Conservation (phyloP, 352 stramenopile genomes). For the Phytopythium cucurbitacearum region DNA sequence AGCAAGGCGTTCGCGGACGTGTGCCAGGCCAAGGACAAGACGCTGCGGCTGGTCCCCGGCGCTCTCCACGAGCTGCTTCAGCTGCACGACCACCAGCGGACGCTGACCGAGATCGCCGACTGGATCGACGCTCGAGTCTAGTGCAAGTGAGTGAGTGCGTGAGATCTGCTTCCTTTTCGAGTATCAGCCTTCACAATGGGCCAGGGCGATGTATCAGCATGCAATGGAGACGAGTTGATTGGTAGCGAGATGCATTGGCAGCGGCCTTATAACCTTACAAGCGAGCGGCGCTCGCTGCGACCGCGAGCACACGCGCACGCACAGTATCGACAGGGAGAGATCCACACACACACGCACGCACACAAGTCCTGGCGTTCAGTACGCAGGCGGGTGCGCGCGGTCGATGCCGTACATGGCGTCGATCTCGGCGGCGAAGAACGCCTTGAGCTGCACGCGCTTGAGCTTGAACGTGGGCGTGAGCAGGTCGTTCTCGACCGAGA, state of each 20-base stretch:
- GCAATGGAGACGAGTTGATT: no score
- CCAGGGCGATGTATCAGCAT: no score
- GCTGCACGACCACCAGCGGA: conserved; percentile 23
- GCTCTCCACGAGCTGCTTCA: conserved; percentile 40
- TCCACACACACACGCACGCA: neutral
- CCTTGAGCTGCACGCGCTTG: conserved; percentile 22
- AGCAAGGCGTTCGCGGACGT: conserved; percentile 27
- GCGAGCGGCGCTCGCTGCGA: no score
- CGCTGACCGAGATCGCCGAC: conserved; percentile 21
- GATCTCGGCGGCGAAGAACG: conserved; percentile 80
- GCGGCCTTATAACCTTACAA: no score
- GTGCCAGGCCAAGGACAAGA: conserved; percentile 33
- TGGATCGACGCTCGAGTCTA: conserved; percentile 30
- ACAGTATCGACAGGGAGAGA: no score
- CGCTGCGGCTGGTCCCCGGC: conserved; percentile 30
- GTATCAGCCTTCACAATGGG: no score
- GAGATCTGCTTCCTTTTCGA: no score
- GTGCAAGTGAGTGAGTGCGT: neutral
- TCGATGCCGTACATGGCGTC: conserved; percentile 10
- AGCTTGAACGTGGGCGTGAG: conserved; percentile 3
- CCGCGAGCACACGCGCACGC: neutral
- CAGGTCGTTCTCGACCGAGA: conserved; percentile 89
- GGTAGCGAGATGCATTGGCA: no score
- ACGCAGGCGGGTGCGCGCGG: conserved; percentile 4
- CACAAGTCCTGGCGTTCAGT: neutral